Percentiles rank a stretch among this genome's conserved stretches.
Evolutionary conservation across 1,139 yeast species (phyloP).

Genomic region (Wickerhamiella infanticola): DNA sequence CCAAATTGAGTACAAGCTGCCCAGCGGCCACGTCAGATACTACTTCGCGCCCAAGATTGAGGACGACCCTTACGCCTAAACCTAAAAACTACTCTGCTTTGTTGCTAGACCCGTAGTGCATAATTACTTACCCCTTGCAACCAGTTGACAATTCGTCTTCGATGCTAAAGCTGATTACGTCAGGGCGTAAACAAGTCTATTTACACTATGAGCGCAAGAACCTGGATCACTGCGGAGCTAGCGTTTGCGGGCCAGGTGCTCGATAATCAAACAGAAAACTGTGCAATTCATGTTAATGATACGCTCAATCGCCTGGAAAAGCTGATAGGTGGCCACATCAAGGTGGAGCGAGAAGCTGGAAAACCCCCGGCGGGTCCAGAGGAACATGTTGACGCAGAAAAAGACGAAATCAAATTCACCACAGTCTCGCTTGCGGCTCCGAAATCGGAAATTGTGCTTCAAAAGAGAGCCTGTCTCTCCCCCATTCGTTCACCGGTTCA

Average conservation of each 20-base stretch:
- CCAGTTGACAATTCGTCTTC: too few relatives aligned
- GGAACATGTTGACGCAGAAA: background rate
- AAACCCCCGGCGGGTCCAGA: background rate
- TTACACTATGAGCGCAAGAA: constrained; percentile 10
- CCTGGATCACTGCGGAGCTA: constrained; percentile 12
- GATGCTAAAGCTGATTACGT: constrained; percentile 15
- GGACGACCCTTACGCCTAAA: constrained; percentile 10
- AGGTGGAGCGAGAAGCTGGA: background rate
- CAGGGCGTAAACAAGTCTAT: constrained; percentile 21
- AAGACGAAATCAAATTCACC: too few relatives aligned
- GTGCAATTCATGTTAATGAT: constrained; percentile 7
- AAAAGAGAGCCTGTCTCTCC: constrained; percentile 8
- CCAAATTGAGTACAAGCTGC: constrained; percentile 78
- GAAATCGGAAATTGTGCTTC: constrained; percentile 6
- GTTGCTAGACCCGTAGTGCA: too few relatives aligned
- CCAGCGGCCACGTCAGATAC: constrained; percentile 87
- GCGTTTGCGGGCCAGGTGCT: constrained; percentile 5
- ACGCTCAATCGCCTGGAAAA: constrained; percentile 6
- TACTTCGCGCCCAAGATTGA: constrained; percentile 84
- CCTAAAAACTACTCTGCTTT: background rate
- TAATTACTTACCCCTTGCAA: too few relatives aligned
- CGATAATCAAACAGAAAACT: constrained; percentile 5
- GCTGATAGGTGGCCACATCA: background rate
- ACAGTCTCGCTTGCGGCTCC: constrained; percentile 9
- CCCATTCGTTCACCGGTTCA: background rate